Percentiles rank a stretch among this genome's conserved stretches.
Conservation (phyloP, 2,329 filamentous ascomycete species). For the Beauveria pseudobassiana region DNA sequence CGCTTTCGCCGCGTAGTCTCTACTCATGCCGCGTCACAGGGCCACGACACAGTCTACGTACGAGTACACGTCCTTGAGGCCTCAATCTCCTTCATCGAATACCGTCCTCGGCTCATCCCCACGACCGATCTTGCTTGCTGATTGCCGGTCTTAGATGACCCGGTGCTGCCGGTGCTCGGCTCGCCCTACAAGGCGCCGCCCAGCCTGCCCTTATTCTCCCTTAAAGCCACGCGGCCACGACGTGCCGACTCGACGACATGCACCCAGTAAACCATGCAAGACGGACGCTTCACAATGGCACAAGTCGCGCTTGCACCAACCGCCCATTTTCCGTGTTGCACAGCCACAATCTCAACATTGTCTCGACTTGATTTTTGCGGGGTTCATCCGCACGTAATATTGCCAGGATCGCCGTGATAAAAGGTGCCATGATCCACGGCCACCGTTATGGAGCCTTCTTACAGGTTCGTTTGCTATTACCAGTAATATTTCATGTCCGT, state of each 20-base stretch:
- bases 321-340: background rate
- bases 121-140: background rate
- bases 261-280: too few relatives aligned
- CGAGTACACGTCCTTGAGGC: background rate
- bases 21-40: conserved; percentile 7
- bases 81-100: background rate
- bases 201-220: background rate
- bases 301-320: background rate
- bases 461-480: too few relatives aligned
- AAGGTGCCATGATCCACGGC: background rate
- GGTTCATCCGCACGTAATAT: background rate
- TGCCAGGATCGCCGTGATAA: background rate
- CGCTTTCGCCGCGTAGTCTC: background rate
- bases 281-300: too few relatives aligned
- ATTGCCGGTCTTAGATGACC: background rate
- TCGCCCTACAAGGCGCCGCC: conserved; percentile 6
- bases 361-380: background rate
- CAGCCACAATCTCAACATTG: conserved; percentile 2
- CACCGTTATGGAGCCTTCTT: background rate
- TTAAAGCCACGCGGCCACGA: conserved; percentile 1
- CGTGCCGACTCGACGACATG: background rate
- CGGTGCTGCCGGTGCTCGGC: background rate
- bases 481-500: background rate
- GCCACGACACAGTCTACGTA: conserved; percentile 9
- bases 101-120: background rate